A percentile compares a stretch with the other conserved stretches of the same genome.
These are phyloP conservation scores for Vaccinium vitisidaea DNA, from an alignment of 148 eudicot species.

Conservation along the genomic window DNA sequence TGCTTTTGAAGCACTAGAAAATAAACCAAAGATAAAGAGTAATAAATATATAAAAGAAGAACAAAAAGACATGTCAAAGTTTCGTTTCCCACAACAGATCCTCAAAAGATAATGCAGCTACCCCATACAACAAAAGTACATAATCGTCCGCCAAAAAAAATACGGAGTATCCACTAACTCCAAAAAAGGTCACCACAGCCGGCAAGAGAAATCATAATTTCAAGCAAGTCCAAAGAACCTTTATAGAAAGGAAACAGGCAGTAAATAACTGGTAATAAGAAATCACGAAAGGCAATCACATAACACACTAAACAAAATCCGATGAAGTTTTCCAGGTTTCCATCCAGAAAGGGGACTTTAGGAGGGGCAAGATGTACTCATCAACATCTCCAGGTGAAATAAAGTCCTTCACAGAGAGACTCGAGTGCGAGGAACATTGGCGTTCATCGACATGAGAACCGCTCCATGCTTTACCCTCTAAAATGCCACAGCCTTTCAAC, in stretches of 20 bases:
- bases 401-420: neutral
- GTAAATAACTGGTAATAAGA: neutral
- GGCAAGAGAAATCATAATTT: neutral
- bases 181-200: neutral
- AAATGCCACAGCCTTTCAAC: neutral
- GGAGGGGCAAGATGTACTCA: neutral
- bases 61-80: neutral
- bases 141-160: neutral
- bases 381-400: neutral
- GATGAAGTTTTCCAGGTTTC: conserved; percentile 9
- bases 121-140: neutral
- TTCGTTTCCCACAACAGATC: neutral
- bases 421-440: neutral
- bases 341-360: neutral
- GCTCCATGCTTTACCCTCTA: conserved; percentile 7
- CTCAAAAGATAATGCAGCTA: neutral
- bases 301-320: neutral
- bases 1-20: conserved; percentile 79
- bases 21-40: conserved; percentile 11
- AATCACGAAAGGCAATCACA: neutral
- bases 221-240: neutral
- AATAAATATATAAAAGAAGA: neutral
- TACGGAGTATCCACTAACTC: neutral
- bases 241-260: neutral
- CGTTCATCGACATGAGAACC: neutral